These are phyloP conservation scores for Triangularia setosa DNA, from an alignment of 2,329 filamentous ascomycete species.

Conservation along the genomic window DNA sequence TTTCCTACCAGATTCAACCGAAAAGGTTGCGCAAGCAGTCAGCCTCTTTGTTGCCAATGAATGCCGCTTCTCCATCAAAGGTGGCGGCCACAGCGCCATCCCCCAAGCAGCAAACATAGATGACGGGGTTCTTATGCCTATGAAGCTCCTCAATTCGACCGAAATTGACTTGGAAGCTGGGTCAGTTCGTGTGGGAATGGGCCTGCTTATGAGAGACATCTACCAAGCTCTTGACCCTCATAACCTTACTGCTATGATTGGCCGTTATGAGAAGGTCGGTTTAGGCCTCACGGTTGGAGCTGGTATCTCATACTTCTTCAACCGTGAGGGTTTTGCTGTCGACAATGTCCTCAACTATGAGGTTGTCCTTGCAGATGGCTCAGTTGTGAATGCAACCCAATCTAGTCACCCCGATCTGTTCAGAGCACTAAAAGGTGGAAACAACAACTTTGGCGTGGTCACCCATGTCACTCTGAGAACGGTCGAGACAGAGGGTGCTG, in stretches of 20 bases:
- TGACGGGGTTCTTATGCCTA: not conserved
- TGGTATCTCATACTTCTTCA: not conserved
- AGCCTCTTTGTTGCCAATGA: not conserved
- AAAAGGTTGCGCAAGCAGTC: not conserved
- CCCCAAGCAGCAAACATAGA: not conserved
- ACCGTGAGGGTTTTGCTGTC: not conserved
- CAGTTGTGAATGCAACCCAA: not conserved
- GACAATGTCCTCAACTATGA: not conserved
- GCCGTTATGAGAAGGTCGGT: not conserved
- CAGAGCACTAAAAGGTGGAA: not conserved
- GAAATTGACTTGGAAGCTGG: not conserved
- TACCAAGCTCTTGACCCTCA: not conserved
- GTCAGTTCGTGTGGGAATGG: not conserved
- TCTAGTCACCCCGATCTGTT: not conserved
- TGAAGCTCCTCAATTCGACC: not conserved
- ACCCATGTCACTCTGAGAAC: not conserved
- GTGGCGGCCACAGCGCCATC: not conserved
- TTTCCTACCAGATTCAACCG: not conserved
- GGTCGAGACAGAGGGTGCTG: not conserved
- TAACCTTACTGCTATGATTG: not conserved
- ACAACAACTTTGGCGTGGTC: constrained; percentile 3
- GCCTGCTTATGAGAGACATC: not conserved
- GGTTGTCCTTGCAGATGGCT: not conserved
- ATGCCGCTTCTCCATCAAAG: not conserved
- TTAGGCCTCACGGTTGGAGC: not conserved